Evolutionary conservation across 139 green algal genomes (phyloP), one percentile per base, ranked within the genome.

Genomic region (Chlamydomonas schloesseri): DNA sequence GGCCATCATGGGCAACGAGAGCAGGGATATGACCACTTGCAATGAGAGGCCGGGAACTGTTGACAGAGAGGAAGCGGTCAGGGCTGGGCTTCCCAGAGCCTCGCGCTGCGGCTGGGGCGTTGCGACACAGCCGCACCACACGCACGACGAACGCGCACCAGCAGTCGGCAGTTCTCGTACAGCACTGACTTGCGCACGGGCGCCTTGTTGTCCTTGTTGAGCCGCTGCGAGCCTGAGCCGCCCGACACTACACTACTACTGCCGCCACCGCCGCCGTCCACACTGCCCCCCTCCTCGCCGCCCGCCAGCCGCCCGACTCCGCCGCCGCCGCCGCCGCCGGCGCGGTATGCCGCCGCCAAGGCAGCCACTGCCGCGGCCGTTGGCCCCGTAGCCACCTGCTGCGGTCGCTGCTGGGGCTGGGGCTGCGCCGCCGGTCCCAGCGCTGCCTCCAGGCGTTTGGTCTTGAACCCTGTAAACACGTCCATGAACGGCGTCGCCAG

Each of bases 161-260:
- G 73, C 28, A 90, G 64, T 10, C 80, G 47, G 72, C 87, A 90
- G 64, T 90, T 90, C 80, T 90, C 87, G 34, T 90, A 90, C 46
- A 90, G 87, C 73, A 79, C 80, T 0, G 46, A 79, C 87, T 90
- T 90, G 57, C 87, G 71, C 0, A 60, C 74, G 15, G 71, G 82
- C 42, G 81, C 71, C 58, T 73, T 73, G 73, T 21, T 26, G 10
- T 42, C 28, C 47, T 64, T 58, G 26, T 33, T n/a, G 14, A 1
- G 71, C 71, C 71, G 37, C 37, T 57, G 71, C 9, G n/a, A n/a
- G n/a, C n/a, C n/a, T n/a, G n/a, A n/a, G n/a, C n/a, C n/a, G n/a
- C n/a, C n/a, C n/a, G n/a, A n/a, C n/a, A n/a, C n/a, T n/a, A n/a
- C n/a, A n/a, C n/a, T n/a, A n/a, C n/a, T n/a, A n/a, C 37, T 0